phyloP scores from a whole-genome alignment of 2,329 filamentous ascomycete genomes.

The Colletotrichum trifolii region DNA sequence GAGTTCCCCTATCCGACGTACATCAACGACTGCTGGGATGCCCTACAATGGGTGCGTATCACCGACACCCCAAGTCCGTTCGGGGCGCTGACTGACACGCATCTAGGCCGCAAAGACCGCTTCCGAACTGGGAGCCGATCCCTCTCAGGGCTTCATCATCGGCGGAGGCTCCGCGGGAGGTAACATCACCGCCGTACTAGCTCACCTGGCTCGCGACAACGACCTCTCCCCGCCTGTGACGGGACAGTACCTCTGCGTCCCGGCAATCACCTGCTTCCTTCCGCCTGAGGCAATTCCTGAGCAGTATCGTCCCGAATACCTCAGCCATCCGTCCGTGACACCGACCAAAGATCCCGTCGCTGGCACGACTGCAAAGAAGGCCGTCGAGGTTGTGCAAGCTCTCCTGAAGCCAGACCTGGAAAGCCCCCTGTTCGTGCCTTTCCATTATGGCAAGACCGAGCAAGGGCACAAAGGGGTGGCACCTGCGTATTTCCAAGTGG shows the following conservation, averaged over 20 bases:
- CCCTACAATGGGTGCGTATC: conserved; percentile 41
- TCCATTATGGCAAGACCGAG: conserved; percentile 3
- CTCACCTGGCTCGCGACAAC: conserved; percentile 52
- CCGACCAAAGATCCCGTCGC: conserved; percentile 11
- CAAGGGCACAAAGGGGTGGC: conserved; percentile 23
- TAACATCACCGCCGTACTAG: conserved; percentile 59
- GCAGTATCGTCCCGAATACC: conserved; percentile 25
- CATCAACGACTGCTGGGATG: conserved; percentile 58
- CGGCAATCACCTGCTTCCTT: conserved; percentile 21
- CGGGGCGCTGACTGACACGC: neutral
- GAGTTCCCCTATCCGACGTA: conserved; percentile 59
- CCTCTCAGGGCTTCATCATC: conserved; percentile 57
- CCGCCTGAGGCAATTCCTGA: conserved; percentile 20
- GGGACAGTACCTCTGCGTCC: conserved; percentile 41
- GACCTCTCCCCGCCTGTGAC: conserved; percentile 54
- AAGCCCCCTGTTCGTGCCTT: conserved; percentile 31
- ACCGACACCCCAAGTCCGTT: neutral
- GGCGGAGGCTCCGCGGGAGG: conserved; percentile 64
- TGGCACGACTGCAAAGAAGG: neutral
- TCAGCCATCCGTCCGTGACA: conserved; percentile 17
- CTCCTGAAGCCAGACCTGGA: conserved; percentile 25
- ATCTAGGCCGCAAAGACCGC: conserved; percentile 7
- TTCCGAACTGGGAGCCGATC: conserved; percentile 51
- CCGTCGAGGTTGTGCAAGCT: neutral
- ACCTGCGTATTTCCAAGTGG: conserved; percentile 54